Evolutionary conservation across 164 flowering plant species (phyloP), one percentile per base, ranked within the genome.

Genomic region (Tinospora cordifolia): DNA sequence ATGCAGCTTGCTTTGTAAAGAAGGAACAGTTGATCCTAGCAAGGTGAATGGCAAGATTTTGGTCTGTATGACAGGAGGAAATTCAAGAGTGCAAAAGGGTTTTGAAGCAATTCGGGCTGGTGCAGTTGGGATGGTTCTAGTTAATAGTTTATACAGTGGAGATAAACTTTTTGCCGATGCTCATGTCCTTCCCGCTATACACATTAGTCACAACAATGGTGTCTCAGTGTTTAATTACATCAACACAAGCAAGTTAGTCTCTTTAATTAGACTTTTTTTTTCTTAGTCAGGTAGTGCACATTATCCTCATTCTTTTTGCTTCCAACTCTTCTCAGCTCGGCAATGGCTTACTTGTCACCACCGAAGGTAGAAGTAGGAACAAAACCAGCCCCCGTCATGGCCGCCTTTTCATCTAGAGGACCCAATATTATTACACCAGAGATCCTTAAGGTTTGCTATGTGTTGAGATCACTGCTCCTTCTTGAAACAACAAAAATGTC

Each of bases 341-440:
- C 90, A 0, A 66, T 26, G 62, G 96, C 84, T 59, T 79, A 77
- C 68, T 79, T 90, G 9, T 83, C 86, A 6, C 82, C 57, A 34
- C 57, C 81, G 26, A 78, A 68, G 27, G 84, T 89, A 30, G 49
- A 69, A 54, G 25, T 81, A 30, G 81, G 71, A 34, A 69, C 78
- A n/a, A 84, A 86, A 41, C 91, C 92, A 47, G 86, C 92, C 7
- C 96, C 96, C 0, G 69, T 84, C 71, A 87, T 88, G 90, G 92
- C 92, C 27, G 79, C 87, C 8, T 90, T 88, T 69, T 90, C 96
- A 22, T 88, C 96, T 0, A 76, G 62, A 66, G 96, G 96, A 54
- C 96, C 92, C 10, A 88, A 82, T 71, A 71, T 73, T 22, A 59
- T 90, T 13, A 79, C 83, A 1, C 92, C 92, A 10, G 88, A 84